Percentiles rank a stretch among this genome's conserved stretches.
These are phyloP conservation scores for Pseudogymnoascus sp. DNA, from an alignment of 2,329 filamentous ascomycete species.

Conservation along the genomic window DNA sequence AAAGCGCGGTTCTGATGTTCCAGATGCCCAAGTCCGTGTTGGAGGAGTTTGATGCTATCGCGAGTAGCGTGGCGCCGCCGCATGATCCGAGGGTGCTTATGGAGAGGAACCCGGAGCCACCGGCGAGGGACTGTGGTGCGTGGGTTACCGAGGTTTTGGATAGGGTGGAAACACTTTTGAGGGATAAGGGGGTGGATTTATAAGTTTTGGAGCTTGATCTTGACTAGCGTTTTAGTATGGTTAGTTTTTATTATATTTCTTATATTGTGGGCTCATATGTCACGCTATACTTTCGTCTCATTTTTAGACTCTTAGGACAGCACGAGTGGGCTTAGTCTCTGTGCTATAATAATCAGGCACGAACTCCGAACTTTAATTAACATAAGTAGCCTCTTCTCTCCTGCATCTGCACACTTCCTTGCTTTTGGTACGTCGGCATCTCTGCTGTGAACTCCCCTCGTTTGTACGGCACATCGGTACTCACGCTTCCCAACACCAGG, in stretches of 20 bases:
- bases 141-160: conserved; percentile 32
- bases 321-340: not conserved
- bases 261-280: not conserved
- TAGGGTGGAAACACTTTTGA: not conserved
- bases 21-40: not conserved
- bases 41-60: not conserved
- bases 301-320: not conserved
- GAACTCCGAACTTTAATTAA: not conserved
- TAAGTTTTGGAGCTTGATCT: not conserved
- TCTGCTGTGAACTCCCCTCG: not conserved
- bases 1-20: not conserved
- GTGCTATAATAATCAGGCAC: not conserved
- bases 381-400: not conserved
- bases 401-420: not conserved
- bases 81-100: not conserved
- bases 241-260: not conserved
- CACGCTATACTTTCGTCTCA: not conserved
- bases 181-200: not conserved
- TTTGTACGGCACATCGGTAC: not conserved
- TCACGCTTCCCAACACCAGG: not conserved
- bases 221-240: not conserved
- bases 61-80: not conserved
- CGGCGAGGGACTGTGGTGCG: not conserved
- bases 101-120: not conserved
- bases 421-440: not conserved